phyloP scores from a whole-genome alignment of 257 asterid species.

The Fraxinus americana region DNA sequence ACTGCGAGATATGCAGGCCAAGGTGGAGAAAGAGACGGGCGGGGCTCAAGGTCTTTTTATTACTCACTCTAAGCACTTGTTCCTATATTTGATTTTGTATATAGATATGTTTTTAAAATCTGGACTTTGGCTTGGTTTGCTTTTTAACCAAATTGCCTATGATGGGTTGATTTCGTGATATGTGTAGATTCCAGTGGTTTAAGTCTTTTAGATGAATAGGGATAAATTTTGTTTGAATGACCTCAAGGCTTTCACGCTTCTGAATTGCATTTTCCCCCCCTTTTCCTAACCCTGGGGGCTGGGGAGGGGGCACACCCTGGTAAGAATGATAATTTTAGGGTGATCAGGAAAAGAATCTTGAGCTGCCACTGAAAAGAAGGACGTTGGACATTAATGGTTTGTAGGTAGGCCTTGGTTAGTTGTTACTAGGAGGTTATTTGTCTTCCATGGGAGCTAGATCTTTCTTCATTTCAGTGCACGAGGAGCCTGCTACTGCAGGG shows the following conservation, averaged over 20 bases:
- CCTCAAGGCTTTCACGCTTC: background rate
- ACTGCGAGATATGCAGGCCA: constrained; percentile 38
- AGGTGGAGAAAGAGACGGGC: constrained; percentile 37
- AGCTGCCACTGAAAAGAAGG: background rate
- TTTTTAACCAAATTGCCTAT: background rate
- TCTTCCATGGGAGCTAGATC: background rate
- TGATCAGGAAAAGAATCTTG: background rate
- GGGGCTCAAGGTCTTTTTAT: constrained; percentile 27
- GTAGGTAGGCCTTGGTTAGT: background rate
- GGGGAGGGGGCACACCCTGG: background rate
- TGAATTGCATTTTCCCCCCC: background rate
- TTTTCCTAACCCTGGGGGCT: background rate
- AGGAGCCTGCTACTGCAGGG: background rate
- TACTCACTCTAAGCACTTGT: background rate
- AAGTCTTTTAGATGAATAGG: background rate
- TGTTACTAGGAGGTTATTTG: background rate
- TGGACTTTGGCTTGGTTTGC: background rate
- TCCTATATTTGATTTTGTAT: background rate
- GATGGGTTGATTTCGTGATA: constrained; percentile 1
- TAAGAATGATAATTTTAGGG: background rate
- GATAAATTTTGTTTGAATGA: background rate
- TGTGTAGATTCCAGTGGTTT: background rate
- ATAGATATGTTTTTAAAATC: background rate
- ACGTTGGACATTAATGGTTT: background rate
- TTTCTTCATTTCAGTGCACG: background rate